phyloP scores from a whole-genome alignment of 1,284 basidiomycete species.

The Apiotrichum gracile region DNA sequence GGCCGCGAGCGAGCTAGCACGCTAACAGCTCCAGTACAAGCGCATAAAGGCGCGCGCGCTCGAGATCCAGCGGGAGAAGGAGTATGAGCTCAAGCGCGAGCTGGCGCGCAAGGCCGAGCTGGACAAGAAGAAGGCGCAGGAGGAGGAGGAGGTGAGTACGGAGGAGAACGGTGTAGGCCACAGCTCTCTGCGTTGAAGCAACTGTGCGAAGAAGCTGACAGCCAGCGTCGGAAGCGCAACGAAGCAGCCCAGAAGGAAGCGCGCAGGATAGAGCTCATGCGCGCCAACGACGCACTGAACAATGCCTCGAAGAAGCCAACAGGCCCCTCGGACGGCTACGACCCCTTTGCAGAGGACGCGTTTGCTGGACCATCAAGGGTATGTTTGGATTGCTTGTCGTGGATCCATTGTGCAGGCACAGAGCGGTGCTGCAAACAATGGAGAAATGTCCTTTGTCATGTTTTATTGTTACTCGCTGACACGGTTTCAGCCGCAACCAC shows the following conservation, averaged over 20 bases:
- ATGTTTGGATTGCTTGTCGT: neutral
- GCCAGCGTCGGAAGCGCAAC: conserved; percentile 26
- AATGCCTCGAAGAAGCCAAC: neutral
- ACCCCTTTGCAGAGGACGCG: conserved; percentile 42
- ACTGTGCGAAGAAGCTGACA: neutral
- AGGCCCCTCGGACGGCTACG: conserved; percentile 19
- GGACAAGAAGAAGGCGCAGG: conserved; percentile 32
- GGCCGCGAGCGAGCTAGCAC: accelerated
- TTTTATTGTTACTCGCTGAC: no score
- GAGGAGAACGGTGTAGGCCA: no score
- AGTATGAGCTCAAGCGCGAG: conserved; percentile 31
- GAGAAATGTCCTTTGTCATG: neutral
- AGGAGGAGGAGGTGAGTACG: conserved; percentile 40
- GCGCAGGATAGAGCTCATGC: conserved; percentile 32
- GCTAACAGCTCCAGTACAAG: conserved; percentile 29
- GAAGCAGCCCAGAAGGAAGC: conserved; percentile 35
- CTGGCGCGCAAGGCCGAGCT: conserved; percentile 29
- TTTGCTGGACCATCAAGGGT: conserved; percentile 12
- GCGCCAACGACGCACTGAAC: conserved; percentile 30
- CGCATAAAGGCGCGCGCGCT: conserved; percentile 32
- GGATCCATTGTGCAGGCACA: neutral
- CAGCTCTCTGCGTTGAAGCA: neutral
- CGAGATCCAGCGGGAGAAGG: conserved; percentile 36
- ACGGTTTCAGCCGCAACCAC: neutral
- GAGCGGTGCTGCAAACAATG: neutral